phyloP scores from a whole-genome alignment of 768 basidiomycete species.

The Pleurotus platypus region DNA sequence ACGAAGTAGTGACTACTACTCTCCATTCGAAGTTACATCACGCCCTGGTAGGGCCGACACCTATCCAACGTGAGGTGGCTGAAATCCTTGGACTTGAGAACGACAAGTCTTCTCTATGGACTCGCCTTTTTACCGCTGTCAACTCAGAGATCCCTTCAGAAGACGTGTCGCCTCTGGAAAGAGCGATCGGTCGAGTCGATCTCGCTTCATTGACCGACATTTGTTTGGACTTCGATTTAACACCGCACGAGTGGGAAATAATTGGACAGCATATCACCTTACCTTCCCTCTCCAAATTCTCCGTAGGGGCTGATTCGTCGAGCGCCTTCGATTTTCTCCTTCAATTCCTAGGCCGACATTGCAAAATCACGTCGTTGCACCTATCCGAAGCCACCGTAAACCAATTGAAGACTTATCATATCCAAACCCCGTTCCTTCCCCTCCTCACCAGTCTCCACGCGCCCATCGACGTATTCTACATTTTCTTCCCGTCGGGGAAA shows the following conservation, averaged over 20 bases:
- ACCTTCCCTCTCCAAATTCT: conserved; percentile 16
- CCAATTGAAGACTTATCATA: conserved; percentile 1
- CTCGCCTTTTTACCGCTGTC: background rate
- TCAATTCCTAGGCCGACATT: conserved; percentile 22
- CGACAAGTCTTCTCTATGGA: background rate
- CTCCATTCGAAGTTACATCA: too few species aligned
- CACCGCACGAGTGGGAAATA: background rate
- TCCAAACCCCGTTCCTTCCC: conserved; percentile 12
- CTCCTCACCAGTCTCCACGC: conserved; percentile 13
- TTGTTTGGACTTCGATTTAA: background rate
- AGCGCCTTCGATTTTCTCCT: conserved; percentile 18
- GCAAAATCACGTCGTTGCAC: conserved; percentile 15
- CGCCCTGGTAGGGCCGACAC: too few species aligned
- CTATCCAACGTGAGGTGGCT: too few species aligned
- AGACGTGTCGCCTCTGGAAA: background rate
- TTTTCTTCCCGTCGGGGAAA: background rate
- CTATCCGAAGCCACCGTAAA: conserved; percentile 6
- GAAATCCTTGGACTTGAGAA: too few species aligned
- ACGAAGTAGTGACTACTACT: too few species aligned
- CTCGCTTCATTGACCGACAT: background rate
- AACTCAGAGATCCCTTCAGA: background rate
- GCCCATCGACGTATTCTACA: background rate
- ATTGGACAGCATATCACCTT: conserved; percentile 14
- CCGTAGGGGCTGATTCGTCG: conserved; percentile 10
- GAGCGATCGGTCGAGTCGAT: background rate